Base-by-base conservation (phyloP, 164 flowering plant genomes). In the Nymphaea colorata region DNA sequence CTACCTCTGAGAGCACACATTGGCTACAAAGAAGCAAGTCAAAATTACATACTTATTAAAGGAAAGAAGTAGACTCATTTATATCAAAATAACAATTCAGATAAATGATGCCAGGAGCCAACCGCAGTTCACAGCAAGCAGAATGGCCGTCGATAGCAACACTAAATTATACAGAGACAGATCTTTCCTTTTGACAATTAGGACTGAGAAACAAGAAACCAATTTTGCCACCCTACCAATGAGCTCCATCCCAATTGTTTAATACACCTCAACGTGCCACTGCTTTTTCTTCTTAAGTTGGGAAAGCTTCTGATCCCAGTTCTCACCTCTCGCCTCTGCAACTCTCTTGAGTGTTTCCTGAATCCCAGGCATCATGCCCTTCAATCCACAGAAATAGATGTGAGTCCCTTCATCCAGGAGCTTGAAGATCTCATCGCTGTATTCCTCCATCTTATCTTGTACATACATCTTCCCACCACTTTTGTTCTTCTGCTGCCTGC, bases 341-440 rank as follows among this genome's bases (percentile, higher is more conserved):
- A 88, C 96, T 70, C 85, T 86, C 82, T 83, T 91, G 74, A 94
- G 78, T 2, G 99, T 94, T 0, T 88, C 96, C 70, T 94, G 99
- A 65, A 94, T 91, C 64, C 99, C 99, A 6, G 99, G 99, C 99
- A 94, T 94, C 99, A 94, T 94, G 16, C 99, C 99, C 74, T 82
- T 94, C 41, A 94, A 87, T 72, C 99, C 98, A 59, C 98, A 94
- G 80, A 94, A 94, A 71, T 94, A 94, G 14, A 94, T 94, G 76
- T 94, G 99, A 4, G 99, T 98, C 5, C 99, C 99, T 43, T 64
- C 70, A 77, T 91, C 96, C 78, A 94, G 75, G 16, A 91, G 85
- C 75, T 84, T 85, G 83, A 94, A 91, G 68, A 94, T 77, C 72
- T 91, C 96, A 71, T 88, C 94, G 25, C 97, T 90, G 89, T 91